Base-by-base conservation (phyloP, 2,329 filamentous ascomycete genomes). In the Iodosphaeria phyllophila region DNA sequence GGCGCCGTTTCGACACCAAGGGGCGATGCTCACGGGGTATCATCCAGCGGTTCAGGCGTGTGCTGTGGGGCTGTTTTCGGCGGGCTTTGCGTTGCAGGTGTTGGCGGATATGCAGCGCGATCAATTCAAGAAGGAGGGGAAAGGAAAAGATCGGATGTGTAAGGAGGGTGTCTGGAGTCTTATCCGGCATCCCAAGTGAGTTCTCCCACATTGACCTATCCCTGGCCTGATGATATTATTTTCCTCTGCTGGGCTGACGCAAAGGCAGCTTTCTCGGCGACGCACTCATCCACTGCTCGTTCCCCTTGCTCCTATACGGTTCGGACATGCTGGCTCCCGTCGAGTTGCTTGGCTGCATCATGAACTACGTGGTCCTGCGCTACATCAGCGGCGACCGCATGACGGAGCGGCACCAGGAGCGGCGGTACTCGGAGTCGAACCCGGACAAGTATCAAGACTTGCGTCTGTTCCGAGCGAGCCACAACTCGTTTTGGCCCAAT, bases 121-220 rank as follows among this genome's bases (percentile, higher is more conserved):
- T 22, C 37, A 50, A 17, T 63, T 66, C 39, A 56, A 57, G n/a
- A 32, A 31, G 24, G 27, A 28, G 22, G 41, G 54, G 13, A 48
- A 50, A 10, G 36, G 39, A 10, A 46, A 47, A 17, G 28, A 27
- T 3, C 48, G 46, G 18, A 46, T 69, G 16, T 52, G 60, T 31
- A 54, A 57, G 9, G 52, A 62, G n/a, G 64, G 64, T 8, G 66
- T 72, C 16, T 71, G 64, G 62, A 64, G 61, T 34, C 54, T 71
- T 16, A 64, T 70, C 14, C 48, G 67, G 24, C 64, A 71, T 44
- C 66, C 66, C 1, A 71, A 71, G 64, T 69, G 49, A 42, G 59
- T 48, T 11, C n/a, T 9, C 4, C 5, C 3, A 5, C 3, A 2
- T 4, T 18, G 3, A 10, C 14, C 9, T n/a, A n/a, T 12, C n/a